Evolutionary conservation across 768 basidiomycete species (phyloP).

Genomic region (Russula virescens): DNA sequence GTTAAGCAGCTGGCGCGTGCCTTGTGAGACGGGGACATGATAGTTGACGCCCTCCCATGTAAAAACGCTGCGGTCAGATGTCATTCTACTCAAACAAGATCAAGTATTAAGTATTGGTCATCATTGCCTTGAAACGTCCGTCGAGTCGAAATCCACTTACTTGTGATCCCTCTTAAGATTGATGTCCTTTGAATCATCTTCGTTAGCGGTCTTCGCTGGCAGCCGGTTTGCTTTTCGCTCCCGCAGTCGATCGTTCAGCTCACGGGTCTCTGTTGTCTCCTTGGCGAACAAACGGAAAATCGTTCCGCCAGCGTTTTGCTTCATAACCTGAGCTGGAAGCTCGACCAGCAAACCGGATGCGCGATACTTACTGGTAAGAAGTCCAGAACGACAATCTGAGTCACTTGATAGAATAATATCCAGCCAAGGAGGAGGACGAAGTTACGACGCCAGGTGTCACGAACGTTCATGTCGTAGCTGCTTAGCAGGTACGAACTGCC

Average conservation of each 20-base stretch:
- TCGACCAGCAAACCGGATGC: neutral
- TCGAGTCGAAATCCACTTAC: neutral
- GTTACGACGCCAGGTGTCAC: conserved; percentile 61
- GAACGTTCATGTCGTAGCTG: conserved; percentile 43
- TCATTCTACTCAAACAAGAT: neutral
- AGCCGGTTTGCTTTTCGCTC: conserved; percentile 43
- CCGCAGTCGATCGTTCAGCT: conserved; percentile 47
- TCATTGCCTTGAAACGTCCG: neutral
- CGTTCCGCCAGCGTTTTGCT: conserved; percentile 20
- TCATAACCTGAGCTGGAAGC: neutral
- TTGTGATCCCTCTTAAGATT: neutral
- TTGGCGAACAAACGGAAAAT: conserved; percentile 50
- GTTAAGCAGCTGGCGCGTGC: conserved; percentile 57
- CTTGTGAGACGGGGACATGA: conserved; percentile 60
- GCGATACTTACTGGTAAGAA: conserved; percentile 48
- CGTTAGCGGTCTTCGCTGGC: conserved; percentile 22
- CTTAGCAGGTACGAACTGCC: conserved; percentile 60
- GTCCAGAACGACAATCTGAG: conserved; percentile 63
- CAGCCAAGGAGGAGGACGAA: conserved; percentile 69
- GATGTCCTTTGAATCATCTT: neutral
- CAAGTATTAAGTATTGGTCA: neutral
- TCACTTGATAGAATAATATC: conserved; percentile 61
- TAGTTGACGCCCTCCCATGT: conserved; percentile 83
- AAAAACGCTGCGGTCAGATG: conserved; percentile 45
- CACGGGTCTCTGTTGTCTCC: conserved; percentile 48